These are phyloP conservation scores for Cordyceps pruinosa DNA, from an alignment of 2,329 filamentous ascomycete genomes.

Conservation along the genomic window DNA sequence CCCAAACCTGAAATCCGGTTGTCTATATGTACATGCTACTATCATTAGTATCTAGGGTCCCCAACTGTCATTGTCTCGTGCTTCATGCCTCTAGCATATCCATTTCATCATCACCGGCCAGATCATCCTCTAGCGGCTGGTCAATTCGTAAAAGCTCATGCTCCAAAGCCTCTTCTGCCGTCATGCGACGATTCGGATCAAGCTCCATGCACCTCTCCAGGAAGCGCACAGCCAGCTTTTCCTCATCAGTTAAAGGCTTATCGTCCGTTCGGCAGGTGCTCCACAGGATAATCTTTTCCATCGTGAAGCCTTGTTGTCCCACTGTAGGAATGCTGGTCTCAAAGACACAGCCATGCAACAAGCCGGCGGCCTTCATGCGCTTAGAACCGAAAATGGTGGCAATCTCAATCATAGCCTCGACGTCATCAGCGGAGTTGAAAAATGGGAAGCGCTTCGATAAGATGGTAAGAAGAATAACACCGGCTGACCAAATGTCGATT, in stretches of 20 bases:
- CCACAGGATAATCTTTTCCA: slow-evolving; percentile 95
- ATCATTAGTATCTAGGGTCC: slow-evolving; percentile 2
- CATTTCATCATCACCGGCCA: slow-evolving; percentile 48
- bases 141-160: slow-evolving; percentile 58
- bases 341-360: slow-evolving; percentile 84
- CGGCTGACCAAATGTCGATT: slow-evolving; percentile 95
- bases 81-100: slow-evolving; percentile 34
- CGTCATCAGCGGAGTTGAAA: slow-evolving; percentile 97
- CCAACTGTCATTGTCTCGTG: not conserved
- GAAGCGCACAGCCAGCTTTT: slow-evolving; percentile 67
- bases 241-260: slow-evolving; percentile 54
- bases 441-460: slow-evolving; percentile 90
- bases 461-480: slow-evolving; percentile 95
- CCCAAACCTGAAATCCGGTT: not conserved
- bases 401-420: slow-evolving; percentile 96
- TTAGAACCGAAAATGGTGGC: slow-evolving; percentile 85
- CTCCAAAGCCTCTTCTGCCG: slow-evolving; percentile 63
- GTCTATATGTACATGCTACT: not conserved
- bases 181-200: slow-evolving; percentile 67
- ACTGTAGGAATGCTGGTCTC: slow-evolving; percentile 91
- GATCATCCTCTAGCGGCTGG: slow-evolving; percentile 22
- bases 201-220: slow-evolving; percentile 67
- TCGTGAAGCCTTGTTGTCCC: slow-evolving; percentile 72
- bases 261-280: slow-evolving; percentile 69
- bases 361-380: slow-evolving; percentile 75